phyloP scores from a whole-genome alignment of 1,284 basidiomycete genomes.

The Apiotrichum akiyoshidainum region DNA sequence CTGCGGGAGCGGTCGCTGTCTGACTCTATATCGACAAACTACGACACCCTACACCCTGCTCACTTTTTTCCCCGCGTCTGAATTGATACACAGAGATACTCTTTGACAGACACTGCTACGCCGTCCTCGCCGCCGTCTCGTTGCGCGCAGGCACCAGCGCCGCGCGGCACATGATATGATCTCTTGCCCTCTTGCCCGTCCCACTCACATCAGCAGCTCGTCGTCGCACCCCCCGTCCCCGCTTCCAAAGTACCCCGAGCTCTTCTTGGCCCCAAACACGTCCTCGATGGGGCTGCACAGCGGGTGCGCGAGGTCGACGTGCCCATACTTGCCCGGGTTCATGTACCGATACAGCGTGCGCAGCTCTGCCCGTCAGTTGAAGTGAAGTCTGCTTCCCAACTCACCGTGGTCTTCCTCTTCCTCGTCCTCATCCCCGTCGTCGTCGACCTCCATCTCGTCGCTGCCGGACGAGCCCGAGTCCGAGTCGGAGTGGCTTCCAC shows the following conservation, averaged over 20 bases:
- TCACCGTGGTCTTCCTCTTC: background rate
- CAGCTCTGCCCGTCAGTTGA: background rate
- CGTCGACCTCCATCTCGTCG: background rate
- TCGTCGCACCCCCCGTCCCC: background rate
- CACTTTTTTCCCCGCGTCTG: no score
- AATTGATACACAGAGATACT: no score
- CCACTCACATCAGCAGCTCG: background rate
- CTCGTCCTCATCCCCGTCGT: background rate
- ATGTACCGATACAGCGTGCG: constrained; percentile 3
- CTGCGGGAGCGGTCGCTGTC: no score
- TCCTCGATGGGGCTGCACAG: constrained; percentile 3
- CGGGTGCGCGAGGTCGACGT: constrained; percentile 4
- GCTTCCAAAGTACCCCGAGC: background rate
- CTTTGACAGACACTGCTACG: no score
- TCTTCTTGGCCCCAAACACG: background rate
- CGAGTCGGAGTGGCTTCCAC: no score
- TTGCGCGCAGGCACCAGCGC: no score
- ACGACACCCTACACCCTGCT: no score
- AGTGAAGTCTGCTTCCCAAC: background rate
- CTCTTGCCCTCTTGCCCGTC: no score
- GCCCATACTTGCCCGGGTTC: background rate
- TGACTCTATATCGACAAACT: no score
- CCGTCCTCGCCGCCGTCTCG: no score
- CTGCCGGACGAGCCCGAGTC: no score
- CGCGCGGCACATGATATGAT: background rate